Conservation (phyloP, 495 filamentous ascomycete genomes). For the Neurospora discreta region DNA sequence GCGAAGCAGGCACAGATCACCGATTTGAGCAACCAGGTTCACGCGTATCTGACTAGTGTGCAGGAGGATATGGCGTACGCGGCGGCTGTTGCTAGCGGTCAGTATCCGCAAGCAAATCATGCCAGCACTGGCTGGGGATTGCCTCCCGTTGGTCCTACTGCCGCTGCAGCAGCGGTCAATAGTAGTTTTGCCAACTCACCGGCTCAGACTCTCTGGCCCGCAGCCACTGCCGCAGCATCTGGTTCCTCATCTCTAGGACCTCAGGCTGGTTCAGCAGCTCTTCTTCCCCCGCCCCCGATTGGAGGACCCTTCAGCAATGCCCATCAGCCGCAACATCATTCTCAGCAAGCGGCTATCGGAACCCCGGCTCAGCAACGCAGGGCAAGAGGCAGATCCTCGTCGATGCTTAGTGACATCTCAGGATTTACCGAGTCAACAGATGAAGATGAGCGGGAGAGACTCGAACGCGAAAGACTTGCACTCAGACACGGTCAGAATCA, state of each 20-base stretch:
- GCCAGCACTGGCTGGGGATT: conserved; percentile 6
- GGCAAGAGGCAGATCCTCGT: conserved; percentile 48
- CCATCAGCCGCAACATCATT: conserved; percentile 1
- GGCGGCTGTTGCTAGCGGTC: conserved; percentile 5
- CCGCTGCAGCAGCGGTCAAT: background rate
- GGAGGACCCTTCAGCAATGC: conserved; percentile 14
- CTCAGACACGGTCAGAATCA: conserved; percentile 2
- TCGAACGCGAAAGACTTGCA: background rate
- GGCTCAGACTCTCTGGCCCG: conserved; percentile 17
- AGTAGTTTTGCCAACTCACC: background rate
- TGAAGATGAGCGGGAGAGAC: conserved; percentile 18
- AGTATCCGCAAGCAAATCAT: background rate
- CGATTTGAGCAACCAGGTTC: conserved; percentile 27
- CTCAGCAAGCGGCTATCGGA: conserved; percentile 5
- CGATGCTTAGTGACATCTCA: conserved; percentile 56
- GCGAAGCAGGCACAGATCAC: conserved; percentile 31
- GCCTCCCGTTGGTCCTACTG: conserved; percentile 4
- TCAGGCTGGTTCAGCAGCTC: background rate
- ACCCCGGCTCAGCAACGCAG: conserved; percentile 17
- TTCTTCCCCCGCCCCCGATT: conserved; percentile 11
- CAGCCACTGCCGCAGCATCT: conserved; percentile 13
- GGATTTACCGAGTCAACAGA: conserved; percentile 52
- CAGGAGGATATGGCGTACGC: conserved; percentile 19
- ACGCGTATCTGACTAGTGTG: conserved; percentile 29
- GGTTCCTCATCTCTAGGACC: background rate